Evolutionary conservation across 2,329 filamentous ascomycete genomes (phyloP).

Genomic region (Phialocephala subalpina): DNA sequence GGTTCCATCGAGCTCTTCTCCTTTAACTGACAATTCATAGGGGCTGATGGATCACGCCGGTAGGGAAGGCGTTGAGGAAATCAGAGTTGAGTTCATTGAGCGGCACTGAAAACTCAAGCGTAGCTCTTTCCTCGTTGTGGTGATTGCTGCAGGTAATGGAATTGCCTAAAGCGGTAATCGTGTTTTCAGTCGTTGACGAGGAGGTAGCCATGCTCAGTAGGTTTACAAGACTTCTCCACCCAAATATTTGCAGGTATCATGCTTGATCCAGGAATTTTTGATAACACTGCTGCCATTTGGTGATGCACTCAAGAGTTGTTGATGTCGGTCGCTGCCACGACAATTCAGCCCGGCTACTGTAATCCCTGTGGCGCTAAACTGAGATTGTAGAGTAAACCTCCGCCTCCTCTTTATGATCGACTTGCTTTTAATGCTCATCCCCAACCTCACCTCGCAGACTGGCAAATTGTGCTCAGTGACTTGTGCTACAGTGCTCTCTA

Average conservation of each 20-base stretch:
- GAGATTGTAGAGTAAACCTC: not conserved
- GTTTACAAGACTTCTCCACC: not conserved
- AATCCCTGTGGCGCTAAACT: slow-evolving; percentile 12
- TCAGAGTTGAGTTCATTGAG: not conserved
- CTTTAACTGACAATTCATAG: not conserved
- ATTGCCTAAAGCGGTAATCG: not conserved
- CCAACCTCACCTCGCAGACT: slow-evolving; percentile 9
- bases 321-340: not conserved
- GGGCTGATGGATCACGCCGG: not conserved
- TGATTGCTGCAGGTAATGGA: not conserved
- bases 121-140: not conserved
- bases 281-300: not conserved
- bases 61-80: not conserved
- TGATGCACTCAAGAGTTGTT: not conserved
- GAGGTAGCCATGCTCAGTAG: not conserved
- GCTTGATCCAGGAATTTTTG: not conserved
- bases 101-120: not conserved
- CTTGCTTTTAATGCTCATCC: slow-evolving; percentile 7
- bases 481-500: not conserved
- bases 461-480: slow-evolving; percentile 3
- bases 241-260: not conserved
- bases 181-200: not conserved
- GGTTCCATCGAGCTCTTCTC: not conserved
- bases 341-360: not conserved
- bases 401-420: slow-evolving; percentile 6